These are phyloP conservation scores for Rhizopogon rudus DNA, from an alignment of 768 basidiomycete genomes.

Conservation along the genomic window DNA sequence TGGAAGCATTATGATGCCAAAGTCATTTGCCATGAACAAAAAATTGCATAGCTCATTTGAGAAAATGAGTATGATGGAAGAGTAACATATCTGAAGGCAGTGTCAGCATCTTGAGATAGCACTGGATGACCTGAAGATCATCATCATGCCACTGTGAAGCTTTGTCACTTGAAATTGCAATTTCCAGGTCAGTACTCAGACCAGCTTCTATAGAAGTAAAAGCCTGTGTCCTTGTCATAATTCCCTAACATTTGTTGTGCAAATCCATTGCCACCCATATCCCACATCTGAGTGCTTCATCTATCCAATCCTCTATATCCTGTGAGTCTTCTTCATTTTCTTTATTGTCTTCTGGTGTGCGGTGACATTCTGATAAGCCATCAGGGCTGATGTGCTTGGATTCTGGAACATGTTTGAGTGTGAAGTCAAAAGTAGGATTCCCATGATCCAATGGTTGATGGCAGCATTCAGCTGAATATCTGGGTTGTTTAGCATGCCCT, in stretches of 20 bases:
- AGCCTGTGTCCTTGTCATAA: too few species aligned
- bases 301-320: neutral
- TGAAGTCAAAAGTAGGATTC: constrained; percentile 28
- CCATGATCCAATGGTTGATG: constrained; percentile 23
- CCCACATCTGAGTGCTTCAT: neutral
- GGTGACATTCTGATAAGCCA: constrained; percentile 20
- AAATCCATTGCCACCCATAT: neutral
- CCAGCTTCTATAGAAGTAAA: too few species aligned
- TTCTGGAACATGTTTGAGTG: constrained; percentile 24
- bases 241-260: too few species aligned
- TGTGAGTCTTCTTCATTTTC: too few species aligned
- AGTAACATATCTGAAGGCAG: too few species aligned
- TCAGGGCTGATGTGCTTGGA: constrained; percentile 19
- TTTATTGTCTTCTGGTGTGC: constrained; percentile 9
- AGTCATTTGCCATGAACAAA: neutral
- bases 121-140: too few species aligned
- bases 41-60: too few species aligned
- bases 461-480: constrained; percentile 27
- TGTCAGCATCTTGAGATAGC: too few species aligned
- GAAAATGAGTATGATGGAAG: too few species aligned
- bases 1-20: constrained; percentile 14
- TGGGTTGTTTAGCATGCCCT: constrained; percentile 33
- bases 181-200: too few species aligned
- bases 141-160: too few species aligned
- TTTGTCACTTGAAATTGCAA: too few species aligned